A percentile compares a stretch with the other conserved stretches of the same genome.
Evolutionary conservation across 169 alveolate species (phyloP).

Genomic region (Cryptosporidium sp.): DNA sequence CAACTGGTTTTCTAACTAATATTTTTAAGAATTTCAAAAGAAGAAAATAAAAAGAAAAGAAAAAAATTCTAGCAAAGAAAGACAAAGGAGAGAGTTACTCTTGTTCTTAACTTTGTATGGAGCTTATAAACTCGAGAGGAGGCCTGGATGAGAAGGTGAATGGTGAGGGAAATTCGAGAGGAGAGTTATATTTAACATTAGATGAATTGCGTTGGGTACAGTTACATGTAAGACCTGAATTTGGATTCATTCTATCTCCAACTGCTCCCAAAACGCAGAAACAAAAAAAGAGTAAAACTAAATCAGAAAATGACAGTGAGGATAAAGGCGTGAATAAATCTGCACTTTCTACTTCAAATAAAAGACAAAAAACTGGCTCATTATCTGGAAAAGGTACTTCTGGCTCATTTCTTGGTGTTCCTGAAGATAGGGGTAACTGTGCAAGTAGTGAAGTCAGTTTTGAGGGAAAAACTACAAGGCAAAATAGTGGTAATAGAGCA

Average conservation of each 20-base stretch:
- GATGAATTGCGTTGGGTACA: conserved; percentile 70
- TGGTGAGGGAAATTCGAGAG: conserved; percentile 44
- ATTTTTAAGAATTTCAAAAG: not conserved
- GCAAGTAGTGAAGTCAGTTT: conserved; percentile 15
- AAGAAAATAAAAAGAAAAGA: not conserved
- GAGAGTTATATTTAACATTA: conserved; percentile 42
- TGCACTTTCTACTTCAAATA: not conserved
- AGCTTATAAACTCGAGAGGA: not conserved
- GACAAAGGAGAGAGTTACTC: not conserved
- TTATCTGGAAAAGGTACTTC: not conserved
- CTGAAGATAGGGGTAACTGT: conserved; percentile 30
- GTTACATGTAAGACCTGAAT: conserved; percentile 53
- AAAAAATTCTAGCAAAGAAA: not conserved
- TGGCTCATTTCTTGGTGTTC: not conserved
- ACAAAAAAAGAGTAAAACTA: conserved; percentile 15
- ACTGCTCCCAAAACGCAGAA: conserved; percentile 4
- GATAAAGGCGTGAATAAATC: not conserved
- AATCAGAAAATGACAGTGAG: conserved; percentile 4
- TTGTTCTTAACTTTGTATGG: conserved; percentile 12
- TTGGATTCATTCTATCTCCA: conserved; percentile 63
- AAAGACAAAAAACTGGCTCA: conserved; percentile 29
- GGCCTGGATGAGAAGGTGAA: conserved; percentile 25
- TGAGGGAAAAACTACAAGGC: conserved; percentile 58
- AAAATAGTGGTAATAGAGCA: conserved; percentile 28
- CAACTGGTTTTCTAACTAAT: not conserved